phyloP scores from a whole-genome alignment of 768 basidiomycete species.

The Daedaleopsis nitida region DNA sequence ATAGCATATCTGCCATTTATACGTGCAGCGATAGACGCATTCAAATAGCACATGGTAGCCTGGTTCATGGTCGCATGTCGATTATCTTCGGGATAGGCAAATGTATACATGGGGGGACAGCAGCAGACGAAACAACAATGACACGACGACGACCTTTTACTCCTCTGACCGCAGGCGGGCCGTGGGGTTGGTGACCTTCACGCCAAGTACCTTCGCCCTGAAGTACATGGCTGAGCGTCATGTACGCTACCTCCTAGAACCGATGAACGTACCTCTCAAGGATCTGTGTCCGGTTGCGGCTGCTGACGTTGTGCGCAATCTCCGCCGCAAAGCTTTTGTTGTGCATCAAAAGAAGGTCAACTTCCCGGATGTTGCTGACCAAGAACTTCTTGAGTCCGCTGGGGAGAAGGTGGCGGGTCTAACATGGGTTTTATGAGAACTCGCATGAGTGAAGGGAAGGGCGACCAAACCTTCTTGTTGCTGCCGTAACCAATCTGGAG shows the following conservation, averaged over 20 bases:
- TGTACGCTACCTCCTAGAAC: not conserved
- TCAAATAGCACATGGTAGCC: slow-evolving; percentile 15
- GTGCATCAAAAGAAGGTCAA: slow-evolving; percentile 97
- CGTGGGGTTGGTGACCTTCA: slow-evolving; percentile 93
- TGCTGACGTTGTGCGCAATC: slow-evolving; percentile 95
- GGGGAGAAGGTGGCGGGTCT: slow-evolving; percentile 95
- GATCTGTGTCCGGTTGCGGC: slow-evolving; percentile 90
- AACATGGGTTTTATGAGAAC: not conserved
- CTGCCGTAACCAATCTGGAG: slow-evolving; percentile 82
- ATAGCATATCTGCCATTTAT: too few relatives aligned
- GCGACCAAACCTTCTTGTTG: slow-evolving; percentile 65
- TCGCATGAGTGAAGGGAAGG: not conserved
- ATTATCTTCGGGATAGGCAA: slow-evolving; percentile 53
- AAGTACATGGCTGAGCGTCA: slow-evolving; percentile 1
- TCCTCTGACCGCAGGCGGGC: slow-evolving; percentile 96
- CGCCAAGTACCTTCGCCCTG: slow-evolving; percentile 81
- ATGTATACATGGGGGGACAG: slow-evolving; percentile 50
- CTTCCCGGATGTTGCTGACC: slow-evolving; percentile 90
- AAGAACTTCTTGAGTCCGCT: slow-evolving; percentile 96
- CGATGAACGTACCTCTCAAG: slow-evolving; percentile 69
- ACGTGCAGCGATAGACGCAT: too few relatives aligned
- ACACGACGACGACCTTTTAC: slow-evolving; percentile 43
- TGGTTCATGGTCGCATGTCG: slow-evolving; percentile 50
- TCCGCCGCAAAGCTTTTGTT: slow-evolving; percentile 95
- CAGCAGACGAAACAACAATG: slow-evolving; percentile 34